Percentiles rank a stretch among this genome's conserved stretches.
These are phyloP conservation scores for Cryphonectria naterciae DNA, from an alignment of 2,329 filamentous ascomycete species.

Conservation along the genomic window DNA sequence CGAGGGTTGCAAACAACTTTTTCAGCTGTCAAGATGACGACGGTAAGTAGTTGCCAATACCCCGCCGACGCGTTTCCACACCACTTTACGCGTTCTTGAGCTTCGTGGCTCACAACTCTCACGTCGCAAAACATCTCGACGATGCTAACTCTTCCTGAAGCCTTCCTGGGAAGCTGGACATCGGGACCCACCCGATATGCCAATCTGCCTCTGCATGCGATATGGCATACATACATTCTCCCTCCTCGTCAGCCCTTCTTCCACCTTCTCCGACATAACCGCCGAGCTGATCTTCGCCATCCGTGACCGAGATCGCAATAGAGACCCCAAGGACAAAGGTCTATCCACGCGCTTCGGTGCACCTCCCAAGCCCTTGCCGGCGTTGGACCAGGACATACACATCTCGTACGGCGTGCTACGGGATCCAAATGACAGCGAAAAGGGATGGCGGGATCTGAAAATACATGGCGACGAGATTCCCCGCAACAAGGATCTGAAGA, in stretches of 20 bases:
- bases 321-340: conserved; percentile 53
- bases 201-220: conserved; percentile 72
- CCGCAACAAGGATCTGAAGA: conserved; percentile 47
- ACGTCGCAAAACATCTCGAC: neutral
- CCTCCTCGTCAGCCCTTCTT: conserved; percentile 64
- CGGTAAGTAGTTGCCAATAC: conserved; percentile 26
- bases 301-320: conserved; percentile 56
- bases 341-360: conserved; percentile 43
- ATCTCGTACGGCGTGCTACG: conserved; percentile 54
- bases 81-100: conserved; percentile 13
- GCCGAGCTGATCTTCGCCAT: conserved; percentile 62
- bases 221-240: conserved; percentile 72
- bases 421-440: conserved; percentile 47
- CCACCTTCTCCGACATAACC: conserved; percentile 61
- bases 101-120: neutral
- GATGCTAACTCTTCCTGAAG: conserved; percentile 13
- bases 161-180: conserved; percentile 16
- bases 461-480: conserved; percentile 45
- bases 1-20: too few relatives aligned
- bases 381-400: conserved; percentile 44
- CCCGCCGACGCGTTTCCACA: neutral
- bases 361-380: conserved; percentile 45
- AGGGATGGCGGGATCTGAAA: conserved; percentile 55
- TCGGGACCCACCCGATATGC: conserved; percentile 45
- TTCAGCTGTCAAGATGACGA: conserved; percentile 29